phyloP scores from a whole-genome alignment of 495 filamentous ascomycete genomes.

The Hyaloscypha bicolor region DNA sequence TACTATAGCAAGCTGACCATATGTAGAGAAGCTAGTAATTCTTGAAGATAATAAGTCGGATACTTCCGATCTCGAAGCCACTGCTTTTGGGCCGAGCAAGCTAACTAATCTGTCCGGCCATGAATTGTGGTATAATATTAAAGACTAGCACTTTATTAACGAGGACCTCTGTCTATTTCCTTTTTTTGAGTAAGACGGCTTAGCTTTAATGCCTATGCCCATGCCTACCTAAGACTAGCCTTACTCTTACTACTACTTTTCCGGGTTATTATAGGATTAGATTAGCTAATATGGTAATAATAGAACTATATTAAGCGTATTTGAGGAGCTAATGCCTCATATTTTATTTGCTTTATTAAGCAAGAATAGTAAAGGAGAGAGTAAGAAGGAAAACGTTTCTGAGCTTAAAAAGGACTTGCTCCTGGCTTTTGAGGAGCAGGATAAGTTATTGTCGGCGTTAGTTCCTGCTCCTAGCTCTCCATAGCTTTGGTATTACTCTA shows the following conservation, averaged over 20 bases:
- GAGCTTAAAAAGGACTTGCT: slow-evolving; percentile 14
- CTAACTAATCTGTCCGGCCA: neutral
- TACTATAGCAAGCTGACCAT: neutral
- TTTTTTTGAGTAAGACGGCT: neutral
- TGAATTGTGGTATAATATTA: slow-evolving; percentile 2
- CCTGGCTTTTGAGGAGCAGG: slow-evolving; percentile 7
- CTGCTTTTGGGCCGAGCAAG: neutral
- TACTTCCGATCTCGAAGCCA: neutral
- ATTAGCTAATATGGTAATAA: slow-evolving; percentile 11
- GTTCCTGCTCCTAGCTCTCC: slow-evolving; percentile 15
- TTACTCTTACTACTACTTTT: neutral
- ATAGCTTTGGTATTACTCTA: neutral
- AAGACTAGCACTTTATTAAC: slow-evolving; percentile 5
- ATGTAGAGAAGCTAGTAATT: slow-evolving; percentile 3
- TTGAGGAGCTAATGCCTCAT: neutral
- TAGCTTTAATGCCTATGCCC: neutral
- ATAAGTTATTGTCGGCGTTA: slow-evolving; percentile 6
- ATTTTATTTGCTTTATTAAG: slow-evolving; percentile 2
- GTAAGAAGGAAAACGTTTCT: neutral
- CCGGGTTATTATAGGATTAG: slow-evolving; percentile 8
- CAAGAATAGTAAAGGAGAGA: slow-evolving; percentile 8
- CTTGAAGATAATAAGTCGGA: slow-evolving; percentile 5
- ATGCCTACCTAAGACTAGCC: slow-evolving; percentile 5
- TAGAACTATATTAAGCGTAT: slow-evolving; percentile 1
- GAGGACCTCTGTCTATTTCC: slow-evolving; percentile 12